Evolutionary conservation across 306 rosid genomes (phyloP).

Genomic region (Parietaria judaica): DNA sequence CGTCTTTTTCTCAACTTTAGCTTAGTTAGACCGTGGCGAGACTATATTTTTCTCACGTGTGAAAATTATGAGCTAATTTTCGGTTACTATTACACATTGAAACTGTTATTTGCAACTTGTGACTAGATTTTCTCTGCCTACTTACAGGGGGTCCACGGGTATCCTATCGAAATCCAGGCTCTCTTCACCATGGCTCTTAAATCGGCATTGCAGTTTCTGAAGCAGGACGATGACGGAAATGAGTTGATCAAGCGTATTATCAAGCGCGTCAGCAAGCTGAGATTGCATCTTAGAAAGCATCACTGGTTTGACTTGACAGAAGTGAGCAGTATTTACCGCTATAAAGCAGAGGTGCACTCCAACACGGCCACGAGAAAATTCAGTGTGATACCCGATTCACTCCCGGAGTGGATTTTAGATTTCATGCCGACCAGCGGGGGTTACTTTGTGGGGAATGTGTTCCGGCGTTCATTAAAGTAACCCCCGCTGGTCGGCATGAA

Average conservation of each 20-base stretch:
- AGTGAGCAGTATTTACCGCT: slow-evolving; percentile 73
- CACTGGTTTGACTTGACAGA: slow-evolving; percentile 87
- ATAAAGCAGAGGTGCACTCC: slow-evolving; percentile 86
- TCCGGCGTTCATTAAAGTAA: too few species aligned
- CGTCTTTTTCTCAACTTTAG: too few species aligned
- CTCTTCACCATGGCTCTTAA: slow-evolving; percentile 92
- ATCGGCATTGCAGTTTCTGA: slow-evolving; percentile 76
- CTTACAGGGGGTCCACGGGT: slow-evolving; percentile 88
- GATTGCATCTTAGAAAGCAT: slow-evolving; percentile 75
- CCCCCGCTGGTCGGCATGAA: slow-evolving; percentile 79
- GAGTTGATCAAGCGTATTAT: slow-evolving; percentile 54
- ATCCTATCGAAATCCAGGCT: slow-evolving; percentile 92
- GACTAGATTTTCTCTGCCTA: slow-evolving; percentile 9
- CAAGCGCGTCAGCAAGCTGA: slow-evolving; percentile 70
- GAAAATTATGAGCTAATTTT: too few species aligned
- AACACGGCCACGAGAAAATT: slow-evolving; percentile 89
- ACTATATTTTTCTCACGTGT: too few species aligned
- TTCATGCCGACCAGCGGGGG: slow-evolving; percentile 79
- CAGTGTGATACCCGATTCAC: slow-evolving; percentile 81
- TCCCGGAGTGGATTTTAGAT: slow-evolving; percentile 87
- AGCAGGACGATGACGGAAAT: slow-evolving; percentile 78
- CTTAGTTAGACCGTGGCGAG: too few species aligned
- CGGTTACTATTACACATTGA: not conserved
- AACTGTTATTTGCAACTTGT: slow-evolving; percentile 6
- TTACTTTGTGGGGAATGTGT: slow-evolving; percentile 80